Conservation (phyloP, 2,329 filamentous ascomycete species). For the Sporothrix phasma region DNA sequence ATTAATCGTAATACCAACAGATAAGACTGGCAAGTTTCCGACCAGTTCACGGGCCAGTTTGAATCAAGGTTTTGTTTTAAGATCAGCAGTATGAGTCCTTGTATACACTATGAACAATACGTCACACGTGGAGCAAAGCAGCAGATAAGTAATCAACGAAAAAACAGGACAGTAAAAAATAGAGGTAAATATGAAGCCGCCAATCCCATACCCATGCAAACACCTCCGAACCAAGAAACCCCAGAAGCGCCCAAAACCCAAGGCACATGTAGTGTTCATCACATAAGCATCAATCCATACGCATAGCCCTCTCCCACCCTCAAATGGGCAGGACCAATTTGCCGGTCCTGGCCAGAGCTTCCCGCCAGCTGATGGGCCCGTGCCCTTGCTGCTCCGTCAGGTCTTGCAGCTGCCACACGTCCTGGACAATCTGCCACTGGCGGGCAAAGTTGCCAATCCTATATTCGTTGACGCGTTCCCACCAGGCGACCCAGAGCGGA, state of each 20-base stretch:
- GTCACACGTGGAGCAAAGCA: too few relatives aligned
- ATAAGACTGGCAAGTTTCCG: too few relatives aligned
- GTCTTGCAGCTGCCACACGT: constrained; percentile 39
- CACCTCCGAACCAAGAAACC: too few relatives aligned
- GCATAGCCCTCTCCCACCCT: not conserved
- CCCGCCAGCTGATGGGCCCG: constrained; percentile 5
- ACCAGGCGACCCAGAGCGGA: constrained; percentile 3
- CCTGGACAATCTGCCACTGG: constrained; percentile 50
- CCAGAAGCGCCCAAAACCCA: too few relatives aligned
- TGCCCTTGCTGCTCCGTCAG: not conserved
- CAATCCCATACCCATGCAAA: too few relatives aligned
- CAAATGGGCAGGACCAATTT: not conserved
- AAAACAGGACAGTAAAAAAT: not conserved
- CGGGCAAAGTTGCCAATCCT: constrained; percentile 44
- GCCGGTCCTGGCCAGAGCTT: not conserved
- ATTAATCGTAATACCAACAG: too few relatives aligned
- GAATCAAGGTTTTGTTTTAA: too few relatives aligned
- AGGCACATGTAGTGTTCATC: too few relatives aligned
- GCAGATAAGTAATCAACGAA: not conserved
- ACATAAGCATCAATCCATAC: not conserved
- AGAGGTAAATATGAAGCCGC: too few relatives aligned
- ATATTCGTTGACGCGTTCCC: constrained; percentile 7
- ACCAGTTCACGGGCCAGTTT: too few relatives aligned
- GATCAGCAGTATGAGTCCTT: too few relatives aligned
- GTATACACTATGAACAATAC: too few relatives aligned